These are phyloP conservation scores for Collybia nuda DNA, from an alignment of 768 basidiomycete genomes.

Conservation along the genomic window DNA sequence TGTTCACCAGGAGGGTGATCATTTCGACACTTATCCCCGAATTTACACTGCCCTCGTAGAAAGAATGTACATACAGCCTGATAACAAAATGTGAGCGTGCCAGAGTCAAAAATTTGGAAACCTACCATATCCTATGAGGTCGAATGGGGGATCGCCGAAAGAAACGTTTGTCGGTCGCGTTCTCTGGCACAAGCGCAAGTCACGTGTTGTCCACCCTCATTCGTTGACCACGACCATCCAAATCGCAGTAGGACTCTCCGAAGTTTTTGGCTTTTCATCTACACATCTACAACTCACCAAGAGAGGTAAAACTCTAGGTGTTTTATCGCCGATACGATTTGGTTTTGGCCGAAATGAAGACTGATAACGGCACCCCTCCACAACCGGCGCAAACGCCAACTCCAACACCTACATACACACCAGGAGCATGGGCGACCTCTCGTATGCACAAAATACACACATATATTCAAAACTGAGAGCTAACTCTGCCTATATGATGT, in stretches of 20 bases:
- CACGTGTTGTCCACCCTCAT: background rate
- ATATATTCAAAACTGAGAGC: too few relatives aligned
- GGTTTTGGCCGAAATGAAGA: slow-evolving; percentile 33
- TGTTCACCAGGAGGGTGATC: slow-evolving; percentile 53
- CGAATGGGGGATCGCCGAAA: background rate
- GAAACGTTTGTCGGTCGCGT: background rate
- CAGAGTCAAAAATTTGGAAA: background rate
- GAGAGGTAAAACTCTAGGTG: too few relatives aligned
- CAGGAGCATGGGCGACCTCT: slow-evolving; percentile 31
- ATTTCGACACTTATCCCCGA: slow-evolving; percentile 63
- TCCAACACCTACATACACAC: slow-evolving; percentile 24
- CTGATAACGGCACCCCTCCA: slow-evolving; percentile 32
- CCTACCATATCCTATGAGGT: slow-evolving; percentile 12
- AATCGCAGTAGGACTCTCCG: background rate
- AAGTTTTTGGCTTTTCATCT: background rate
- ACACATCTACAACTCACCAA: too few relatives aligned
- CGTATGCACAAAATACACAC: slow-evolving; percentile 16
- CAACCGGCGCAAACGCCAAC: slow-evolving; percentile 24
- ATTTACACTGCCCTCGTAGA: slow-evolving; percentile 63
- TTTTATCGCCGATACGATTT: too few relatives aligned
- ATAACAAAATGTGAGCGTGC: background rate
- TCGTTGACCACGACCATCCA: too few relatives aligned
- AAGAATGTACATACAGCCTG: slow-evolving; percentile 65
- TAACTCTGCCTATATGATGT: background rate
- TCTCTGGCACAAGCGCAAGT: background rate